Evolutionary conservation across 2,329 filamentous ascomycete genomes (phyloP).

Genomic region (Arachnopeziza araneosa): DNA sequence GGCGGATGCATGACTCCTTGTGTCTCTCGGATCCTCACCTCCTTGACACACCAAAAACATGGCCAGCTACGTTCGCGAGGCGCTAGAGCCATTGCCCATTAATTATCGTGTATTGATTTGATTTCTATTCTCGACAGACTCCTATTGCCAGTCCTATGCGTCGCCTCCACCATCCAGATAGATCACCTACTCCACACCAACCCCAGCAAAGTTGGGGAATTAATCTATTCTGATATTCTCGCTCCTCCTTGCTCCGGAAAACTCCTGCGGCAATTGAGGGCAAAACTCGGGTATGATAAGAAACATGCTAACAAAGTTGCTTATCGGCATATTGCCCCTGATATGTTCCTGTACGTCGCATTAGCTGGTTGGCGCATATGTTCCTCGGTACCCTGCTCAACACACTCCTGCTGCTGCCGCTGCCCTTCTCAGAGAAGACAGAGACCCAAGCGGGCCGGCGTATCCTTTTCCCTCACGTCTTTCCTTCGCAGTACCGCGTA

Average conservation of each 20-base stretch:
- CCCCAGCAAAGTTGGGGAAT: neutral
- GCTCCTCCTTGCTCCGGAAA: neutral
- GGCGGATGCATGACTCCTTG: neutral
- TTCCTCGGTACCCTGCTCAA: neutral
- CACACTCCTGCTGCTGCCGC: neutral
- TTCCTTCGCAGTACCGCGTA: too few relatives aligned
- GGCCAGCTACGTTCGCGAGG: too few relatives aligned
- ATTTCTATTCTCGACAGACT: neutral
- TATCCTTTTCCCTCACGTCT: neutral
- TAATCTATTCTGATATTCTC: neutral
- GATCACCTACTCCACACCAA: neutral
- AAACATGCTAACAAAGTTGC: neutral
- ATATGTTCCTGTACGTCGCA: neutral
- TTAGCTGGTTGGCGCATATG: too few relatives aligned
- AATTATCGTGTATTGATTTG: too few relatives aligned
- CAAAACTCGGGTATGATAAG: neutral
- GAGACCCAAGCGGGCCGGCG: neutral
- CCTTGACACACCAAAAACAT: too few relatives aligned
- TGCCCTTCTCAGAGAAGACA: neutral
- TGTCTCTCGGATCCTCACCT: neutral
- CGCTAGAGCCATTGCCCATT: too few relatives aligned
- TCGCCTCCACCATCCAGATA: neutral
- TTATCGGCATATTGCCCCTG: neutral
- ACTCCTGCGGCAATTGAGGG: neutral
- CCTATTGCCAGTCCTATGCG: neutral